Percentiles rank a stretch among this genome's conserved stretches.
phyloP scores from a whole-genome alignment of 192 early-diverging fungal genomes.

The Backusella psychrophila region DNA sequence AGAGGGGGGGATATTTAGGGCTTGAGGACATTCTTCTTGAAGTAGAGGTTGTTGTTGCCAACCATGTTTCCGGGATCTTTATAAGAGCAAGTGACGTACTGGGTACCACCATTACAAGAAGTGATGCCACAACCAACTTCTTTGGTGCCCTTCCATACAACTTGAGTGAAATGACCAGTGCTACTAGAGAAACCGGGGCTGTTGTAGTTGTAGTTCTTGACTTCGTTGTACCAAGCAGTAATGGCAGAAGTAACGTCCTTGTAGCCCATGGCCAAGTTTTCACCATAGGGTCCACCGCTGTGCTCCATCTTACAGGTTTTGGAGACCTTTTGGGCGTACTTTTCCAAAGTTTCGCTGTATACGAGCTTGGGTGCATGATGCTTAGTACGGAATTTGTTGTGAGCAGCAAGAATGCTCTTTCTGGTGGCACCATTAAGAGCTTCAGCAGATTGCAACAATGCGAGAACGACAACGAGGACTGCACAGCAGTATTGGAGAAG shows the following conservation, averaged over 20 bases:
- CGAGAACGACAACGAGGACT: background rate
- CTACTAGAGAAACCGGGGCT: slow-evolving; percentile 28
- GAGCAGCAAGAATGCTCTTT: slow-evolving; percentile 25
- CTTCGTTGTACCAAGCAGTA: slow-evolving; percentile 46
- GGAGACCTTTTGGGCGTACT: slow-evolving; percentile 39
- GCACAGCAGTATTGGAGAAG: background rate
- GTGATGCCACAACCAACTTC: slow-evolving; percentile 38
- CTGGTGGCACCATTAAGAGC: background rate
- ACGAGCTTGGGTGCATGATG: slow-evolving; percentile 39
- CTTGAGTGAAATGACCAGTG: slow-evolving; percentile 51
- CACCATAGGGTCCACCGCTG: slow-evolving; percentile 36
- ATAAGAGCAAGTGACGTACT: slow-evolving; percentile 46
- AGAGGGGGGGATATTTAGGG: background rate
- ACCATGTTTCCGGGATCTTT: slow-evolving; percentile 39
- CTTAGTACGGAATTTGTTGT: slow-evolving; percentile 41
- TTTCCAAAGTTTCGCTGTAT: slow-evolving; percentile 38
- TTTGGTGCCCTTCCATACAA: slow-evolving; percentile 35
- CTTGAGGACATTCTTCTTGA: slow-evolving; percentile 32
- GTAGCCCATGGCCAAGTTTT: slow-evolving; percentile 47
- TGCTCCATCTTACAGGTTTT: slow-evolving; percentile 42
- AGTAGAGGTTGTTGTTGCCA: slow-evolving; percentile 12
- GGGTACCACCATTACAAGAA: slow-evolving; percentile 23
- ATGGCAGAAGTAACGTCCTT: slow-evolving; percentile 25
- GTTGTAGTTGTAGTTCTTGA: slow-evolving; percentile 38
- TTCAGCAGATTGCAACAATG: background rate